phyloP scores from a whole-genome alignment of 495 filamentous ascomycete species.

The Hypoxylon cercidicola region DNA sequence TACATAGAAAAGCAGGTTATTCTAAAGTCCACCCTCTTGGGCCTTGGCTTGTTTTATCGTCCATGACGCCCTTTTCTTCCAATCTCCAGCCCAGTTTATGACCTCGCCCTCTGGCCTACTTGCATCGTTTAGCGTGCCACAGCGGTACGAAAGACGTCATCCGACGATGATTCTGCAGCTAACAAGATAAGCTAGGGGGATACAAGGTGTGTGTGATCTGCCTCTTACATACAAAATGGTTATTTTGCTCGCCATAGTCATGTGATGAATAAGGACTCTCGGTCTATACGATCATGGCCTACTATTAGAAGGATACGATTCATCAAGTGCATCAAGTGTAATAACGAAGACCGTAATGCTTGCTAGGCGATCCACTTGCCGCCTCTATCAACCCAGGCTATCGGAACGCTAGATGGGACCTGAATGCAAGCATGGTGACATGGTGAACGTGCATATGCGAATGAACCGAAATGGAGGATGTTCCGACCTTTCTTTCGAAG shows the following conservation, averaged over 20 bases:
- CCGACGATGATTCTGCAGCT: conserved; percentile 7
- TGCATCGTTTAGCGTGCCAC: conserved; percentile 19
- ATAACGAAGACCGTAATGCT: not conserved
- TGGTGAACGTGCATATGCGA: not conserved
- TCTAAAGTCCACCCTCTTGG: not conserved
- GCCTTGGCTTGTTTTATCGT: not conserved
- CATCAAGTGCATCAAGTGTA: no score
- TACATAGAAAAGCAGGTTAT: conserved; percentile 5
- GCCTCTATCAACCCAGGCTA: not conserved
- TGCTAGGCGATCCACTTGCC: not conserved
- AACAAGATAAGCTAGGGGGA: conserved; percentile 1
- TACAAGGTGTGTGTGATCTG: conserved; percentile 6
- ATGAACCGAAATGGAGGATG: not conserved
- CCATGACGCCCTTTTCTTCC: not conserved
- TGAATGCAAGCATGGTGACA: not conserved
- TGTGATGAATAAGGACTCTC: not conserved
- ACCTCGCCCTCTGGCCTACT: not conserved
- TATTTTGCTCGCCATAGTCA: no score
- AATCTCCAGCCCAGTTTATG: not conserved
- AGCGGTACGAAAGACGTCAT: conserved; percentile 27
- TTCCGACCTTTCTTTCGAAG: no score
- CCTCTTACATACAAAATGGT: conserved; percentile 2
- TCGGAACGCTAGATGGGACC: conserved; percentile 1
- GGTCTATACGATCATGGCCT: not conserved
- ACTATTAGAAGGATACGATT: not conserved